These are phyloP conservation scores for Malus hybrid DNA, from an alignment of 331 rosid genomes.

Conservation along the genomic window DNA sequence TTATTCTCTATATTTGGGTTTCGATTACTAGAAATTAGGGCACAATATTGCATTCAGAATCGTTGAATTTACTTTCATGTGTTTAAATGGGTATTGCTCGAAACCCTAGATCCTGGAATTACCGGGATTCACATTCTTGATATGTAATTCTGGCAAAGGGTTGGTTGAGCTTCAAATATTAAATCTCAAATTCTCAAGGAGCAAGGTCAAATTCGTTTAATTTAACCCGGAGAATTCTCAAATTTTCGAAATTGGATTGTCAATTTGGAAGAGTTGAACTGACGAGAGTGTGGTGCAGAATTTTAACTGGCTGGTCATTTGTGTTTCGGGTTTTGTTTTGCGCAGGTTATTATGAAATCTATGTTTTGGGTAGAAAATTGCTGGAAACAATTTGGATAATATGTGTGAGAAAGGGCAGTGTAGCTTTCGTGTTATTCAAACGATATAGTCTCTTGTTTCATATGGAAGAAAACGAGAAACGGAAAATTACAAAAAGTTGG, in stretches of 20 bases:
- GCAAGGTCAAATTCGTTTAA: neutral
- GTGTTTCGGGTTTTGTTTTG: neutral
- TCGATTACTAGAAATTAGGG: neutral
- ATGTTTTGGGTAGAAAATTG: neutral
- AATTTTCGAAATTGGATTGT: neutral
- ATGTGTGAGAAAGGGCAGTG: neutral
- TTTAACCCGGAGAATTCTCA: neutral
- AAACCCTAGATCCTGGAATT: slow-evolving; percentile 1
- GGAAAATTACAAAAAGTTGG: neutral
- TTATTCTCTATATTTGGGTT: neutral
- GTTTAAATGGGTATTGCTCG: neutral
- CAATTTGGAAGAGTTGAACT: neutral
- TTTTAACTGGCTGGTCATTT: neutral
- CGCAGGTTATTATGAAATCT: neutral
- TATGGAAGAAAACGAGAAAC: neutral
- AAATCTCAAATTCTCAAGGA: neutral
- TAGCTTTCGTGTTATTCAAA: neutral
- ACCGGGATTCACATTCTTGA: neutral
- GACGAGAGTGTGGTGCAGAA: neutral
- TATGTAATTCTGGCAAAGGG: no score
- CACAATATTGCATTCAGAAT: neutral
- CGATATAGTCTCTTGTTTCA: neutral
- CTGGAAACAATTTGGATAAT: neutral
- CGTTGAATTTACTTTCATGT: neutral
- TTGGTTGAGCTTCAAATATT: neutral